These are phyloP conservation scores for Jatropha podagrica DNA, from an alignment of 441 rosid species.

Conservation along the genomic window DNA sequence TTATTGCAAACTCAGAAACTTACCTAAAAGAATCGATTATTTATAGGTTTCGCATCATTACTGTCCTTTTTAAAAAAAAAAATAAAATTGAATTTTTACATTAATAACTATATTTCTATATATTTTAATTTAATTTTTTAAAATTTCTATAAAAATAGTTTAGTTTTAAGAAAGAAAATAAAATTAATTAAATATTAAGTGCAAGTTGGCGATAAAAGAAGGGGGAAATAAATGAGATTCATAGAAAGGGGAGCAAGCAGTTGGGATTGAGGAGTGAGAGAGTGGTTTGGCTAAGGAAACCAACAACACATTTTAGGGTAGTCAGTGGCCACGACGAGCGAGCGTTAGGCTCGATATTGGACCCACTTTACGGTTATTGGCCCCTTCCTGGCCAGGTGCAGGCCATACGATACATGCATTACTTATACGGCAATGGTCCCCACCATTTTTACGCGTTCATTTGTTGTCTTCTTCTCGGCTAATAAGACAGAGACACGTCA, in stretches of 20 bases:
- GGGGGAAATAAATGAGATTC: not conserved
- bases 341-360: conserved; percentile 1
- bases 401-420: not conserved
- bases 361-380: conserved; percentile 19
- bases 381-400: not conserved
- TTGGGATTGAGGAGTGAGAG: conserved; percentile 1
- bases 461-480: not conserved
- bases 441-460: conserved; percentile 13
- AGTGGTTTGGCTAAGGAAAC: not conserved
- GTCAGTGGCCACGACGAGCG: not conserved
- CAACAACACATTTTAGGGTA: not conserved
- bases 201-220: not conserved
- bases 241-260: not conserved
- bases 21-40: no score
- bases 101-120: no score
- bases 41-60: no score
- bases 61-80: no score
- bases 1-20: no score
- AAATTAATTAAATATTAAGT: no score
- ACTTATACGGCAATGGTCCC: not conserved
- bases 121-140: no score
- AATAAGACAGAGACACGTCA: not conserved
- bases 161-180: no score
- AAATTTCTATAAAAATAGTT: no score
- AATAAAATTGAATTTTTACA: no score